Evolutionary conservation across 2,329 filamentous ascomycete genomes (phyloP).

Genomic region (Diaporthe humulicola): DNA sequence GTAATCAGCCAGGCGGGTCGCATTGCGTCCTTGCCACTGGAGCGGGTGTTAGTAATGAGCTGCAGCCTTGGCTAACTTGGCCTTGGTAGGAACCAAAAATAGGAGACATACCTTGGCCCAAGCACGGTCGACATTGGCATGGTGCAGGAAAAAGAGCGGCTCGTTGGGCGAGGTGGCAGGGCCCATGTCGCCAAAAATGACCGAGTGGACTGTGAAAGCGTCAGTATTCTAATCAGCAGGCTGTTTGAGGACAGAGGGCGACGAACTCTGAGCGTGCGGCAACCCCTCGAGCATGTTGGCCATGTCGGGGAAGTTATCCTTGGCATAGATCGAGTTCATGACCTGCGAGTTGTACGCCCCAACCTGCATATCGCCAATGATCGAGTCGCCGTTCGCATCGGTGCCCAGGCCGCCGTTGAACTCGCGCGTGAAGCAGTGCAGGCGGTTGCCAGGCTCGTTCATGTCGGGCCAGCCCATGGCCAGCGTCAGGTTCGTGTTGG

Average conservation of each 20-base stretch:
- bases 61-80: not conserved
- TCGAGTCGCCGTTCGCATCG: not conserved
- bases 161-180: slow-evolving; percentile 6
- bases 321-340: not conserved
- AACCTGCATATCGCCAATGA: not conserved
- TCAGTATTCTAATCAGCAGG: not conserved
- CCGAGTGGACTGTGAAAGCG: not conserved
- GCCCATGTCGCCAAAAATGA: not conserved
- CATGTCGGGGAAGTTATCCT: not conserved
- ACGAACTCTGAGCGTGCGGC: not conserved
- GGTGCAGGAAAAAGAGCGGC: not conserved
- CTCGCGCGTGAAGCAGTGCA: slow-evolving; percentile 17
- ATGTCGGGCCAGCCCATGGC: slow-evolving; percentile 9
- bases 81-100: not conserved
- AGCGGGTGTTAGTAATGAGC: not conserved
- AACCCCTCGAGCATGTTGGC: not conserved
- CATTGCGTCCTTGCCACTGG: not conserved
- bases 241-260: not conserved
- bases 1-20: not conserved
- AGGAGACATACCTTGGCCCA: slow-evolving; percentile 5
- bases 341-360: not conserved
- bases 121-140: slow-evolving; percentile 10
- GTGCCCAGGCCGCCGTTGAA: not conserved
- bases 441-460: not conserved
- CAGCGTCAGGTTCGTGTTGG: slow-evolving; percentile 11